Evolutionary conservation across 208 protist species (phyloP).

Genomic region (Tritrichomonas foetus): DNA sequence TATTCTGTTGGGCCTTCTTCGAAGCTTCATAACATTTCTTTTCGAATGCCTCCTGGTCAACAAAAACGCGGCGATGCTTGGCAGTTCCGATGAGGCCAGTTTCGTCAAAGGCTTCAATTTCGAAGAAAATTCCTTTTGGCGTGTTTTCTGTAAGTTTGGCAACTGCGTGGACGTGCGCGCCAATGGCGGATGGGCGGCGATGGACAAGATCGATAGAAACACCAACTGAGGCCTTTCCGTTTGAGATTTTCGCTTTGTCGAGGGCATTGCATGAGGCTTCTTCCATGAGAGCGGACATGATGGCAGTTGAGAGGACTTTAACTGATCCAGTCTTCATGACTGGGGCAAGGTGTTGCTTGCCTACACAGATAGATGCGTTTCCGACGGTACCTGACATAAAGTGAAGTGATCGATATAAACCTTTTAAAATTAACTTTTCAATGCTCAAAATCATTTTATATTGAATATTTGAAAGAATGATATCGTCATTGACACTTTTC

Average conservation of each 20-base stretch:
- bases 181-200: not conserved
- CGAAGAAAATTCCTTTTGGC: not conserved
- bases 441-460: no score
- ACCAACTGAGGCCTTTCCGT: not conserved
- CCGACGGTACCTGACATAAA: not conserved
- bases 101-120: conserved; percentile 27
- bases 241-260: no score
- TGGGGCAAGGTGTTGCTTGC: not conserved
- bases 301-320: conserved; percentile 20
- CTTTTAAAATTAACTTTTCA: no score
- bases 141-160: not conserved
- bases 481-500: no score
- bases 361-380: not conserved
- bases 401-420: no score
- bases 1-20: not conserved
- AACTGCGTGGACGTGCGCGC: not conserved
- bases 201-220: not conserved
- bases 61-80: not conserved
- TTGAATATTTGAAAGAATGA: no score
- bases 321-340: not conserved
- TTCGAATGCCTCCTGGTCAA: not conserved
- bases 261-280: conserved; percentile 25
- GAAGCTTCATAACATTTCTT: not conserved
- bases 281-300: not conserved
- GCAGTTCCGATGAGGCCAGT: not conserved